These are phyloP conservation scores for Phytopythium aichiense DNA, from an alignment of 352 stramenopile genomes.

Conservation along the genomic window DNA sequence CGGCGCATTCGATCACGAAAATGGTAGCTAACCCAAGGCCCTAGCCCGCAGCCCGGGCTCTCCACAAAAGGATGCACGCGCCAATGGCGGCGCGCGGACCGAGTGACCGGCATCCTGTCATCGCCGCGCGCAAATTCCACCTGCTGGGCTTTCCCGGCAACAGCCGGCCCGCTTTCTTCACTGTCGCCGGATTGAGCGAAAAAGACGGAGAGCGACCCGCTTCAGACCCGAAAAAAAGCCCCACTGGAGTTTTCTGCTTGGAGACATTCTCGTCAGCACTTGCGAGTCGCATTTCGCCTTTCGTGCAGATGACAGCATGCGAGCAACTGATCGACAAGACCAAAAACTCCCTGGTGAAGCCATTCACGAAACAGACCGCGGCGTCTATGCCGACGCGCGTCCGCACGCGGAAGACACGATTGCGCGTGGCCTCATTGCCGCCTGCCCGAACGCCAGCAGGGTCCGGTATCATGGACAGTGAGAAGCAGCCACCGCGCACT, in stretches of 20 bases:
- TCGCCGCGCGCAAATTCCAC: not conserved
- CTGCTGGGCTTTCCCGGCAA: not conserved
- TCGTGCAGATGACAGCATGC: no score
- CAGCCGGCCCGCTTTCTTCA: not conserved
- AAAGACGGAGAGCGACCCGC: no score
- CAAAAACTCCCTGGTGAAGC: not conserved
- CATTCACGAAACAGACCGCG: not conserved
- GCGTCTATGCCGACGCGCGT: not conserved
- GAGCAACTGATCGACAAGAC: no score
- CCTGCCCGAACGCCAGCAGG: not conserved
- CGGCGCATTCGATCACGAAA: not conserved
- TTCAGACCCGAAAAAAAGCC: no score
- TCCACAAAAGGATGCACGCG: not conserved
- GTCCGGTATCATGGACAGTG: not conserved
- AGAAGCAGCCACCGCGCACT: not conserved
- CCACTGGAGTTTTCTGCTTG: no score
- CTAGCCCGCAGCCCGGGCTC: not conserved
- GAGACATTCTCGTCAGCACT: no score
- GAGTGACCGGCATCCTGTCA: slow-evolving; percentile 3
- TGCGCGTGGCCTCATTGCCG: not conserved
- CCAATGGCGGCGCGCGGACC: not conserved
- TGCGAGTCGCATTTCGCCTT: no score
- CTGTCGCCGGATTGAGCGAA: no score
- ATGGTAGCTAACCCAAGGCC: not conserved
- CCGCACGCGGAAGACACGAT: not conserved